Evolutionary conservation across 1,284 basidiomycete genomes (phyloP).

Genomic region (Stereum hirsutum): DNA sequence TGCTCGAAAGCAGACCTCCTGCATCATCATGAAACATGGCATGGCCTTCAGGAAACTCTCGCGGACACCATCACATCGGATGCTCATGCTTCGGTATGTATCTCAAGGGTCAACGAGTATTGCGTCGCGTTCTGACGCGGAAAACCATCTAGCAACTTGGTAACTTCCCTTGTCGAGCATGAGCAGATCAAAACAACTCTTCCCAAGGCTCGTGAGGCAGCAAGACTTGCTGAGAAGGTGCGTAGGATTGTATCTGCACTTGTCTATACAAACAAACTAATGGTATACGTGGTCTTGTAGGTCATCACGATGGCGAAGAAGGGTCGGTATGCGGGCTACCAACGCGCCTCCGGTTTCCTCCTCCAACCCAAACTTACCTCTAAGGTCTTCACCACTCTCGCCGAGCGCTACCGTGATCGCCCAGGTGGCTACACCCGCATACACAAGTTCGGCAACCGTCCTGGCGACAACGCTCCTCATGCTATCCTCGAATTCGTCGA

Average conservation of each 20-base stretch:
- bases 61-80: slow-evolving; percentile 79
- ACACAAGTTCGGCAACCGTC: slow-evolving; percentile 81
- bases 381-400: slow-evolving; percentile 78
- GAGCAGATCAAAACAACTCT: slow-evolving; percentile 96
- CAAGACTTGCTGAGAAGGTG: slow-evolving; percentile 90
- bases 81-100: slow-evolving; percentile 76
- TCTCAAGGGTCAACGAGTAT: slow-evolving; percentile 1
- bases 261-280: background rate
- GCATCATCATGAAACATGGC: slow-evolving; percentile 86
- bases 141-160: slow-evolving; percentile 75
- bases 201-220: slow-evolving; percentile 91
- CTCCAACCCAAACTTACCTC: slow-evolving; percentile 63
- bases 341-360: slow-evolving; percentile 67
- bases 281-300: slow-evolving; percentile 32
- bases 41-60: slow-evolving; percentile 84
- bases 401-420: slow-evolving; percentile 74
- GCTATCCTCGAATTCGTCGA: slow-evolving; percentile 94
- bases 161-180: slow-evolving; percentile 91
- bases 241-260: background rate
- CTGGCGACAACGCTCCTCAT: slow-evolving; percentile 89
- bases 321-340: slow-evolving; percentile 54
- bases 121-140: background rate
- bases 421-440: slow-evolving; percentile 96
- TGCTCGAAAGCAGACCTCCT: too few species aligned
- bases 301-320: slow-evolving; percentile 87